Evolutionary conservation across 768 basidiomycete genomes (phyloP).

Genomic region (Calocera viscosa): DNA sequence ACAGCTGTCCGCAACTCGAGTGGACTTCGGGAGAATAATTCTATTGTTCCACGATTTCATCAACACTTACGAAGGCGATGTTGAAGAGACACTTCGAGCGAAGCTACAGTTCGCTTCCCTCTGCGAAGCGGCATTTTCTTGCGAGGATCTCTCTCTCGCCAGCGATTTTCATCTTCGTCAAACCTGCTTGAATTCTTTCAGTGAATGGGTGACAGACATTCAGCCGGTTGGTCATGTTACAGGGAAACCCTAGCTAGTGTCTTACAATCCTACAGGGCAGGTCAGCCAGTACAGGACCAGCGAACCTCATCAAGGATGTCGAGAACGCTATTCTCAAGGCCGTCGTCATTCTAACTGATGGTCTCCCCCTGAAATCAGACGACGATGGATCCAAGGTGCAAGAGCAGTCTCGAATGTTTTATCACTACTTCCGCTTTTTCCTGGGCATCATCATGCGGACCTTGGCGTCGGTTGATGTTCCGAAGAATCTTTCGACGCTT

Average conservation of each 20-base stretch:
- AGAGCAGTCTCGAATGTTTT: slow-evolving; percentile 66
- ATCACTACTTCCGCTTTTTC: slow-evolving; percentile 58
- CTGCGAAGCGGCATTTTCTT: not conserved
- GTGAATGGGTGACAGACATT: not conserved
- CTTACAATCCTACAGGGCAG: not conserved
- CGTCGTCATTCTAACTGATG: slow-evolving; percentile 60
- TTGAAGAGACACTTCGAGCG: not conserved
- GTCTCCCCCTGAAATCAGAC: slow-evolving; percentile 49
- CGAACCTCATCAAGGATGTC: slow-evolving; percentile 36
- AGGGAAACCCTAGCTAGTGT: not conserved
- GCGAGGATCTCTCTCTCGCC: not conserved
- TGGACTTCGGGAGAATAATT: not conserved
- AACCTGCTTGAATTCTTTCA: not conserved
- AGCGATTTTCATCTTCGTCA: not conserved
- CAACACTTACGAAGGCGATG: not conserved
- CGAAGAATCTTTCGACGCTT: not conserved
- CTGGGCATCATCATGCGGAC: slow-evolving; percentile 27
- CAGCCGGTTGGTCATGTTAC: not conserved
- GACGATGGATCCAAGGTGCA: slow-evolving; percentile 37
- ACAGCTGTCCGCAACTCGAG: not conserved
- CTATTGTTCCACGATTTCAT: slow-evolving; percentile 2
- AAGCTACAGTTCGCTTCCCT: not conserved
- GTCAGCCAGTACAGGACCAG: not conserved
- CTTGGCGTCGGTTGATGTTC: not conserved
- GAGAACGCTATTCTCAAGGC: slow-evolving; percentile 65